Evolutionary conservation across 2,329 filamentous ascomycete species (phyloP), one percentile per base, ranked within the genome.

Genomic region (Cladophialophora immunda): DNA sequence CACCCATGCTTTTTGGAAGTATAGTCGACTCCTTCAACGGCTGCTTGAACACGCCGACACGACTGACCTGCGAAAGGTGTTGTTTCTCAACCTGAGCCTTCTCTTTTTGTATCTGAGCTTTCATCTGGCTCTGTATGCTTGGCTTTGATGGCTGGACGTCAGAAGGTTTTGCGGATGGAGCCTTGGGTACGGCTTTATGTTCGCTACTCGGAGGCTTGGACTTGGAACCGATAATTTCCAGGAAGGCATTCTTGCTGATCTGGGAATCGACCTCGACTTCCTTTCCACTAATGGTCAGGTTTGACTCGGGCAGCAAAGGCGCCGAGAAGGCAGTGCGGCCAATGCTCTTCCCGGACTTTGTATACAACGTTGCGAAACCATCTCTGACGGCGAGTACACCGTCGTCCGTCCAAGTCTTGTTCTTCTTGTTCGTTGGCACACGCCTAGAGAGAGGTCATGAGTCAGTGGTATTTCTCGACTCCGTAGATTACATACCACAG

Each of bases 321-420:
- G 83, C 82, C 62, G 83, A 85, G 70, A 84, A 86, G 68, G 83
- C 81, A 13, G 81, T 81, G 61, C 83, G 85, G 1, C 89, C 90
- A 77, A 92, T 83, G 22, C 89, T 85, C 75, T 84, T 85, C 2
- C 90, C 90, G 0, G 84, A 84, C n/a, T 86, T 82, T 74, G 92
- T 88, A 66, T 88, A 85, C 17, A 92, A 80, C 61, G 81, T 82
- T 3, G 85, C 88, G 73, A 85, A 85, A 3, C 88, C 88, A 38
- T 82, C 83, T 2, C 80, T 77, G 3, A 90, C 81, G 3, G 82
- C 81, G 8, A 92, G 80, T 2, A 91, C 82, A 1, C 89, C 90
- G 77, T 92, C 90, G 2, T 90, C 89, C 73, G 92, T 90, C 89
- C 90, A 92, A 4, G 89, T 92, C 76, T 92, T 92, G 77, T 92